Percentiles rank a stretch among this genome's conserved stretches.
Conservation (phyloP, 2,329 filamentous ascomycete genomes). For the Neocucurbitaria cava region DNA sequence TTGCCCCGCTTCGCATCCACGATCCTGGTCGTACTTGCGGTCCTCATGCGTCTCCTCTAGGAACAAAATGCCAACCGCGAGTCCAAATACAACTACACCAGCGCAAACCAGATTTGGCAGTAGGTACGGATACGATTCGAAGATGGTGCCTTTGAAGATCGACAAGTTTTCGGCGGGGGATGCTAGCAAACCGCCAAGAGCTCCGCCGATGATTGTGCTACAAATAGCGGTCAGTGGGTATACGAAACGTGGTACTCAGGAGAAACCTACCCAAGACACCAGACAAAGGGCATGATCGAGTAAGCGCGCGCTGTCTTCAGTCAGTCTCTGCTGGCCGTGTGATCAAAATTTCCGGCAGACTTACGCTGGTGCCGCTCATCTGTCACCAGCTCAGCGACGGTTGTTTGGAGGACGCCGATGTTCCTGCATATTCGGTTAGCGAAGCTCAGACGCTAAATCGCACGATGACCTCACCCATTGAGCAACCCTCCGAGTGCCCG, state of each 20-base stretch:
- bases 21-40: slow-evolving; percentile 77
- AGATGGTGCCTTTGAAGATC: slow-evolving; percentile 78
- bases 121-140: slow-evolving; percentile 87
- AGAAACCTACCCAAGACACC: slow-evolving; percentile 80
- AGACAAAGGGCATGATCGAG: slow-evolving; percentile 97
- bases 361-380: slow-evolving; percentile 90
- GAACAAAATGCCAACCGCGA: slow-evolving; percentile 81
- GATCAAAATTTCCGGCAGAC: slow-evolving; percentile 41
- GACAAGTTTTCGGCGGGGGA: slow-evolving; percentile 86
- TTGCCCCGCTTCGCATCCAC: slow-evolving; percentile 77
- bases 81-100: slow-evolving; percentile 75
- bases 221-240: slow-evolving; percentile 36
- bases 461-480: slow-evolving; percentile 74
- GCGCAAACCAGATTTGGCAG: slow-evolving; percentile 92
- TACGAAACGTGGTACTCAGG: slow-evolving; percentile 13
- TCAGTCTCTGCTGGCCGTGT: slow-evolving; percentile 28
- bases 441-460: slow-evolving; percentile 27
- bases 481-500: slow-evolving; percentile 88
- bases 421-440: slow-evolving; percentile 65
- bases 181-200: slow-evolving; percentile 88
- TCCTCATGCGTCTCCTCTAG: slow-evolving; percentile 92
- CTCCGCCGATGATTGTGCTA: slow-evolving; percentile 89
- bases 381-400: slow-evolving; percentile 90
- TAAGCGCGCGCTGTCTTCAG: slow-evolving; percentile 77
- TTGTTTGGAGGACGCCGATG: slow-evolving; percentile 93